These are phyloP conservation scores for Rhizopogon vinicolor DNA, from an alignment of 768 basidiomycete genomes.

Conservation along the genomic window DNA sequence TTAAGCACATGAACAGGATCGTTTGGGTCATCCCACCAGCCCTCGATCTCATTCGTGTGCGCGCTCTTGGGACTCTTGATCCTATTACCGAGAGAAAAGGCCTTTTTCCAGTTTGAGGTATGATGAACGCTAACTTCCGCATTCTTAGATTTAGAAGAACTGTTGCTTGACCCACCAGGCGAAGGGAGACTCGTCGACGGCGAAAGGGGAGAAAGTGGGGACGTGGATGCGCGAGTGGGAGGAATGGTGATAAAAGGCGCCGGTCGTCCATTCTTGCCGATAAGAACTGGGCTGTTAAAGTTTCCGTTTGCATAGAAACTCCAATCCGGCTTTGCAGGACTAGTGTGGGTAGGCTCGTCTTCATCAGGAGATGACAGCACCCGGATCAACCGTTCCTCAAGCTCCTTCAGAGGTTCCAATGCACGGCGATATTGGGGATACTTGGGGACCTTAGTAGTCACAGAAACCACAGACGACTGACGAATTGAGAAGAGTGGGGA, in stretches of 20 bases:
- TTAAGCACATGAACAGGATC: slow-evolving; percentile 75
- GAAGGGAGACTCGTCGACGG: slow-evolving; percentile 21
- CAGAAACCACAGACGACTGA: slow-evolving; percentile 35
- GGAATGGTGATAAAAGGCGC: slow-evolving; percentile 31
- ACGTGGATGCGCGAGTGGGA: slow-evolving; percentile 14
- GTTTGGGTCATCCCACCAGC: slow-evolving; percentile 84
- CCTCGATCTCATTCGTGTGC: slow-evolving; percentile 66
- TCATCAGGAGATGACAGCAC: slow-evolving; percentile 68
- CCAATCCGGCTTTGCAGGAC: slow-evolving; percentile 34
- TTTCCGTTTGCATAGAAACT: slow-evolving; percentile 22
- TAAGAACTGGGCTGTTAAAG: slow-evolving; percentile 7
- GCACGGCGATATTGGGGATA: slow-evolving; percentile 58
- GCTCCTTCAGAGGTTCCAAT: slow-evolving; percentile 62
- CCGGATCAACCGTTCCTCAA: slow-evolving; percentile 67
- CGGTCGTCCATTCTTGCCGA: slow-evolving; percentile 40
- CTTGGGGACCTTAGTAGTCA: slow-evolving; percentile 48
- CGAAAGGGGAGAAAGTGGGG: slow-evolving; percentile 23
- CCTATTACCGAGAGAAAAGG: slow-evolving; percentile 52
- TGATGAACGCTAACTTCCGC: slow-evolving; percentile 60
- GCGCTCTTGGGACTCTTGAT: slow-evolving; percentile 67
- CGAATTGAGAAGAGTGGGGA: slow-evolving; percentile 46
- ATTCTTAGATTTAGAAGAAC: slow-evolving; percentile 30
- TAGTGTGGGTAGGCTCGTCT: slow-evolving; percentile 56
- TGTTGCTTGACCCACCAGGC: slow-evolving; percentile 24
- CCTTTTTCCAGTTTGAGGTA: slow-evolving; percentile 65